Conservation (phyloP, 176 grass and related monocot species). For the Urochloa ruziziensis region DNA sequence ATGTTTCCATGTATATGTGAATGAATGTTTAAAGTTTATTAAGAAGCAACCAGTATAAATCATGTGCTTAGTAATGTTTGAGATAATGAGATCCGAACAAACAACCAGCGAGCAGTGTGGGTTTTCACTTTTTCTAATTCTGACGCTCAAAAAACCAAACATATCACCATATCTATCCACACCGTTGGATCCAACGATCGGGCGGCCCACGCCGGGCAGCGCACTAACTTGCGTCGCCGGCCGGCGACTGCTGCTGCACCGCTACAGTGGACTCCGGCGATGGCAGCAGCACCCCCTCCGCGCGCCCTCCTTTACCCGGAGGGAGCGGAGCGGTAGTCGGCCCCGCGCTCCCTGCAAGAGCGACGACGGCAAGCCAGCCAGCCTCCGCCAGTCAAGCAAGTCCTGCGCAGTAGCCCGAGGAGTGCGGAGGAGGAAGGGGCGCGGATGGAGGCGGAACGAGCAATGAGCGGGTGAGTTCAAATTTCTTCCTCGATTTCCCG, state of each 20-base stretch:
- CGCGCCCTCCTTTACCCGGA: background rate
- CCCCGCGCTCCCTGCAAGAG: background rate
- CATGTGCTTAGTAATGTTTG: no score
- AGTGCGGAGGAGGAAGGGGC: background rate
- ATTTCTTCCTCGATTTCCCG: background rate
- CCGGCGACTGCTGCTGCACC: conserved; percentile 7
- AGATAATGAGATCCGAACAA: no score
- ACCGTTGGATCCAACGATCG: background rate
- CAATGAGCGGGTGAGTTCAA: background rate
- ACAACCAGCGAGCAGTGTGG: no score
- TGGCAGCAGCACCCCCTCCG: background rate
- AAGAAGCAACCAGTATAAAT: no score
- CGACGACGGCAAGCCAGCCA: background rate
- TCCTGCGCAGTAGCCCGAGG: background rate
- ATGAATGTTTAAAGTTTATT: no score
- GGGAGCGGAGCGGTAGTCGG: background rate
- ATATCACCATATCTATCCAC: background rate
- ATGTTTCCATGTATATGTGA: no score
- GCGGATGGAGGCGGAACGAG: background rate
- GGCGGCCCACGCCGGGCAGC: background rate
- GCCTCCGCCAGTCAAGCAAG: background rate
- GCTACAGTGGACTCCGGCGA: background rate
- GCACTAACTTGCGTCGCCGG: background rate
- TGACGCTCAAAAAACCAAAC: no score
- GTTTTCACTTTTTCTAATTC: no score